Evolutionary conservation across 495 filamentous ascomycete species (phyloP).

Genomic region (Aspergillus sclerotioniger): DNA sequence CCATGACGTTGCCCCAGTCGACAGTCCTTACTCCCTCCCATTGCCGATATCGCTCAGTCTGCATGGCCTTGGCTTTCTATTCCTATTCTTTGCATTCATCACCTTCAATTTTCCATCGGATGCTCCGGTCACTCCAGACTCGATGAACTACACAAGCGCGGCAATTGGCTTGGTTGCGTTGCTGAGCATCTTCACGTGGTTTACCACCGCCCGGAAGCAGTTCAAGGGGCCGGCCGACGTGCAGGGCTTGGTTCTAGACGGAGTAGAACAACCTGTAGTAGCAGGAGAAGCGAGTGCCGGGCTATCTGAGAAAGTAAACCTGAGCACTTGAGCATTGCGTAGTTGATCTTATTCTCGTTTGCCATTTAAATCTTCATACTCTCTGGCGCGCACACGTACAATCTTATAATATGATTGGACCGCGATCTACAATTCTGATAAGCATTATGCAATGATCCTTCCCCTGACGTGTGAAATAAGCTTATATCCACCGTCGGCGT

Average conservation of each 20-base stretch:
- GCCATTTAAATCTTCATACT: neutral
- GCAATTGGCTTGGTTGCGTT: conserved; percentile 51
- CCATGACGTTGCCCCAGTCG: conserved; percentile 24
- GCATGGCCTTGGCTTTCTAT: conserved; percentile 47
- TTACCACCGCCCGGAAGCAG: conserved; percentile 33
- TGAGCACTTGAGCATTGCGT: neutral
- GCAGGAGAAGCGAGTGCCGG: neutral
- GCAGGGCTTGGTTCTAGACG: neutral
- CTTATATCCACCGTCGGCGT: too few species aligned
- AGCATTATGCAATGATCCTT: too few species aligned
- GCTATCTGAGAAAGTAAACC: neutral
- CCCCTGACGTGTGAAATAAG: too few species aligned
- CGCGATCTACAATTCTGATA: too few species aligned
- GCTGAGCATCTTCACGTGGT: conserved; percentile 49
- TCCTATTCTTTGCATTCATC: conserved; percentile 47
- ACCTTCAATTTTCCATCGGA: conserved; percentile 55
- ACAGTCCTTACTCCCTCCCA: conserved; percentile 35
- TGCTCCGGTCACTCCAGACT: conserved; percentile 43
- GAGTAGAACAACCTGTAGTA: neutral
- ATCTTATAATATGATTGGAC: too few species aligned
- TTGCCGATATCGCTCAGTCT: conserved; percentile 37
- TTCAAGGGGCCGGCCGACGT: conserved; percentile 17
- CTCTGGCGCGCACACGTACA: too few species aligned
- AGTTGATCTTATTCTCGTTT: neutral
- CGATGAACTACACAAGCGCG: conserved; percentile 58